Evolutionary conservation across 2,329 filamentous ascomycete species (phyloP).

Genomic region (Phoma sp.): DNA sequence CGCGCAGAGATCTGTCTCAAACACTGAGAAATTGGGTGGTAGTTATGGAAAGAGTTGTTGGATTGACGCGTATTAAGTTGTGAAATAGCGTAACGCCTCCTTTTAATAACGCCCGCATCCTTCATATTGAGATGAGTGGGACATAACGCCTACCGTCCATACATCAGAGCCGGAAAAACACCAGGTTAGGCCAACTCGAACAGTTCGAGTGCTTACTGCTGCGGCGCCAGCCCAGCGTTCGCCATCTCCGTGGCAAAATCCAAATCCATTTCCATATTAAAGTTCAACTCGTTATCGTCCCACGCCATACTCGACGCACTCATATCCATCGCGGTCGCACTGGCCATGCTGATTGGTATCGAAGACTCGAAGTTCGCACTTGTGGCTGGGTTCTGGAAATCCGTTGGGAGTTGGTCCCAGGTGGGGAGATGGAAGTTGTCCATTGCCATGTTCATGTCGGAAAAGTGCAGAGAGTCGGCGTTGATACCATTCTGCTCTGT

Average conservation of each 20-base stretch:
- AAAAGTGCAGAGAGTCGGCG: not conserved
- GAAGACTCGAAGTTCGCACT: conserved; percentile 26
- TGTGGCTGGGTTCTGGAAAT: conserved; percentile 32
- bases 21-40: too few relatives aligned
- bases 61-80: too few relatives aligned
- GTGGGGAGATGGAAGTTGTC: conserved; percentile 33
- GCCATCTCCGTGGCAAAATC: conserved; percentile 20
- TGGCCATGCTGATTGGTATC: conserved; percentile 23
- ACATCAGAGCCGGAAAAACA: not conserved
- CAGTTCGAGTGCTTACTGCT: not conserved
- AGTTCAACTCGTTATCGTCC: conserved; percentile 42
- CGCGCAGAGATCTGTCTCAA: too few relatives aligned
- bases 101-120: not conserved
- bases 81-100: too few relatives aligned
- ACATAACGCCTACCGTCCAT: not conserved
- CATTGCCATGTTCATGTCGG: conserved; percentile 6
- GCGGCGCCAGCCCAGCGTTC: conserved; percentile 5
- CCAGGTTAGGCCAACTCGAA: not conserved
- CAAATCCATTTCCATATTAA: conserved; percentile 42
- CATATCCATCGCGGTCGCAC: conserved; percentile 13
- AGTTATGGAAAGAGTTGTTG: too few relatives aligned
- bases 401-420: conserved; percentile 37
- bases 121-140: not conserved
- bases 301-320: conserved; percentile 28
- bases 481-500: conserved; percentile 27